Evolutionary conservation across 2,329 filamentous ascomycete genomes (phyloP).

Genomic region (Podosphaera aphanis): DNA sequence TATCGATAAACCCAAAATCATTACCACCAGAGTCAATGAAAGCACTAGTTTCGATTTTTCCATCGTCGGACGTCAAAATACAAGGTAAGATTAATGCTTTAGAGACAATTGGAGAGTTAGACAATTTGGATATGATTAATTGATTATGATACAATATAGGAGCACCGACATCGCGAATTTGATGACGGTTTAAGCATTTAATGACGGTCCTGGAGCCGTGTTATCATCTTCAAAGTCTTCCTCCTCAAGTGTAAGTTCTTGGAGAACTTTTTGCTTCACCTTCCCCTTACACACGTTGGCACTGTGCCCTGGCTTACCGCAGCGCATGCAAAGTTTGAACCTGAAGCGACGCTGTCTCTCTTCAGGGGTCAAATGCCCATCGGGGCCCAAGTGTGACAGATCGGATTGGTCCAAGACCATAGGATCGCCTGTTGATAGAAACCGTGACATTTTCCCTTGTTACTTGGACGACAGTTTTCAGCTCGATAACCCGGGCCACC

Average conservation of each 20-base stretch:
- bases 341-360: not conserved
- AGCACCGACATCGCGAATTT: not conserved
- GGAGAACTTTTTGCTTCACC: not conserved
- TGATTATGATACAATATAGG: not conserved
- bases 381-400: not conserved
- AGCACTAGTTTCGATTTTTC: not conserved
- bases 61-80: not conserved
- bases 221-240: not conserved
- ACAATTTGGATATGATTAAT: not conserved
- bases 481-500: not conserved
- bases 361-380: not conserved
- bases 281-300: not conserved
- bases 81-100: not conserved
- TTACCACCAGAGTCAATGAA: conserved; percentile 1
- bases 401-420: not conserved
- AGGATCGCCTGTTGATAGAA: not conserved
- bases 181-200: not conserved
- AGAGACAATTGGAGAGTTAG: not conserved
- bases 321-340: not conserved
- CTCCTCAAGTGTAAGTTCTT: too few relatives aligned
- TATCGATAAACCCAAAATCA: conserved; percentile 1
- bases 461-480: too few relatives aligned
- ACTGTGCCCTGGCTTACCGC: not conserved
- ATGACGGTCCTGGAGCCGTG: not conserved
- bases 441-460: too few relatives aligned